These are phyloP conservation scores for Blepharisma stoltei DNA, from an alignment of 73 alveolate genomes.

Conservation along the genomic window DNA sequence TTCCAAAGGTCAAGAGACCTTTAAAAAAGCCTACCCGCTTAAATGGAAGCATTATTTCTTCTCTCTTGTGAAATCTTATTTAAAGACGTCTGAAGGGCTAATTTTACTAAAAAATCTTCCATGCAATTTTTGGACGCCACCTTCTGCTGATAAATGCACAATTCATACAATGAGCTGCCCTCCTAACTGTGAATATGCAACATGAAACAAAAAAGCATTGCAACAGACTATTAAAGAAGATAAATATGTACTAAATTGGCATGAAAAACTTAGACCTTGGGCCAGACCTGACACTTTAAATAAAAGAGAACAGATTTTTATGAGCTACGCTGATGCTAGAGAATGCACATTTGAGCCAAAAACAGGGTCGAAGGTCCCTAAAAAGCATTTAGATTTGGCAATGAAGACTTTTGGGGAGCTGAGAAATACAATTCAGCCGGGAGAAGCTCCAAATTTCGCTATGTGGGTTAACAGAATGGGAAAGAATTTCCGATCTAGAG, in stretches of 20 bases:
- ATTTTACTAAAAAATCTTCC: neutral
- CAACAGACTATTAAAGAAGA: neutral
- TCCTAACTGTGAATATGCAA: conserved; percentile 2
- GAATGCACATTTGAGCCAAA: conserved; percentile 27
- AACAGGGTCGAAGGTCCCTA: conserved; percentile 4
- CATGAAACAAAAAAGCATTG: neutral
- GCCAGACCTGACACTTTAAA: neutral
- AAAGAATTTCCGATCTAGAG: neutral
- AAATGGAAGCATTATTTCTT: conserved; percentile 2
- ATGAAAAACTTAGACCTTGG: neutral
- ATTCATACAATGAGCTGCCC: neutral
- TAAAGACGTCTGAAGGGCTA: neutral
- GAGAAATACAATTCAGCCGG: neutral
- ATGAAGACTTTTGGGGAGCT: conserved; percentile 2
- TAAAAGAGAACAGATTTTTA: conserved; percentile 16
- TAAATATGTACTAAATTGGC: neutral
- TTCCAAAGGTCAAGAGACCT: neutral
- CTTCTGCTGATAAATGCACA: neutral
- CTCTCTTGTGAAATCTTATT: neutral
- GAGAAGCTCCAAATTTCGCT: neutral
- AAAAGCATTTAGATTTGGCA: neutral
- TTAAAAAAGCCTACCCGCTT: neutral
- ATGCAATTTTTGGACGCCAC: neutral
- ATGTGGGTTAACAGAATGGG: conserved; percentile 30
- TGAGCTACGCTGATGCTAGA: conserved; percentile 18